phyloP scores from a whole-genome alignment of 2,329 filamentous ascomycete species.

The Aureobasidium sp. region DNA sequence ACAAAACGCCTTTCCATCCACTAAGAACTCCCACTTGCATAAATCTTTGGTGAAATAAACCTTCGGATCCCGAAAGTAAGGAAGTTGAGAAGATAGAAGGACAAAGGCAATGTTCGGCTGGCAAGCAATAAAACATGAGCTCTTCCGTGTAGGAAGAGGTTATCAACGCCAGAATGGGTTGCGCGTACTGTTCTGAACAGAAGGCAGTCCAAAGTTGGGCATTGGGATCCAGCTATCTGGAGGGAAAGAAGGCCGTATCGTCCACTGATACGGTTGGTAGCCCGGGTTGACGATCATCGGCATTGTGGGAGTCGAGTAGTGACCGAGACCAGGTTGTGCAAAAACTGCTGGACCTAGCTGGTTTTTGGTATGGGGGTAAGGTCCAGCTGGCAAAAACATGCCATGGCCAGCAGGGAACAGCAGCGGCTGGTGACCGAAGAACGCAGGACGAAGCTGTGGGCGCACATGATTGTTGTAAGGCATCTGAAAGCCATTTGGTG shows the following conservation, averaged over 20 bases:
- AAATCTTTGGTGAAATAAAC: slow-evolving; percentile 10
- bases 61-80: not conserved
- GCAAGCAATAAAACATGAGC: not conserved
- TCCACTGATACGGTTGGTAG: not conserved
- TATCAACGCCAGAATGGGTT: not conserved
- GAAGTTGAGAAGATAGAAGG: not conserved
- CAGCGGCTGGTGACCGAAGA: not conserved
- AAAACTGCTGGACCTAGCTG: not conserved
- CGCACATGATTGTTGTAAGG: not conserved
- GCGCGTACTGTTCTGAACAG: not conserved
- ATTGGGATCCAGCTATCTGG: not conserved
- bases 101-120: not conserved
- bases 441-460: not conserved
- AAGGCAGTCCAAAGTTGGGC: not conserved
- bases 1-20: not conserved
- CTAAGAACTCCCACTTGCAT: not conserved
- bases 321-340: not conserved
- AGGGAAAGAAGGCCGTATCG: not conserved
- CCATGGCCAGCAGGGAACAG: not conserved
- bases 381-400: not conserved
- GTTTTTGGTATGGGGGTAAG: not conserved
- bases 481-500: not conserved
- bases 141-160: too few relatives aligned
- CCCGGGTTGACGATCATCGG: not conserved
- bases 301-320: not conserved